Evolutionary conservation across 306 rosid species (phyloP), one percentile per base, ranked within the genome.

Genomic region (Begonia masoniana): DNA sequence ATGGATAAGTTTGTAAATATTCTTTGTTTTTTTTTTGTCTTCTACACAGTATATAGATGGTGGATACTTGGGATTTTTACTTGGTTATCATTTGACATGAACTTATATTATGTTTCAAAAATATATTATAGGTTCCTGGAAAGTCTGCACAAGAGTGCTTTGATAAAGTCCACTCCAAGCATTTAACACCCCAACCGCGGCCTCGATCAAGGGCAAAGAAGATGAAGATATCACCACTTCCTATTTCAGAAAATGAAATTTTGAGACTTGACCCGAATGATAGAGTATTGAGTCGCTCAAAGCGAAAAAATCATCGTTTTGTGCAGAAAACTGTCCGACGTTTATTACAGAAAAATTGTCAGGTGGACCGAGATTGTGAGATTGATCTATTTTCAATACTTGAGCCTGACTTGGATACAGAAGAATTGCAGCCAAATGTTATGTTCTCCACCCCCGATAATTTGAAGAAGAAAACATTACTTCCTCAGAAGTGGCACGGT

Each of bases 131-230:
- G 97, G 97, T 85, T 43, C 88, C 91, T 3, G 96, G 92, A 66
- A 91, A 91, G 70, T 75, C 91, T 61, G 85, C 81, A 62, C 92
- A 85, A 68, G 97, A 89, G 13, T 89, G 97, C 78, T 89, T 89
- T 60, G 78, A 89, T 65, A 85, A 79, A 64, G 67, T 85, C 51
- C 77, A 89, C 62, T 48, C 64, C 16, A 80, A 80, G 57, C 66
- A 55, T 57, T 43, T 48, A 51, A 85, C 97, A 35, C 87, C 74
- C 59, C 84, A 71, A 58, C 43, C 62, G 46, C 81, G 35, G 41
- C 81, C 77, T 53, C 78, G 76, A 50, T 82, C 78, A 14, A 80
- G 85, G 76, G 74, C 89, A 57, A 77, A 62, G 71, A 54, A 62
- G 71, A 46, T 63, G 19, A 61, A 71, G 16, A 67, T 67, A 24